phyloP scores from a whole-genome alignment of 345 rosid species.

The Eucalyptus grandis region DNA sequence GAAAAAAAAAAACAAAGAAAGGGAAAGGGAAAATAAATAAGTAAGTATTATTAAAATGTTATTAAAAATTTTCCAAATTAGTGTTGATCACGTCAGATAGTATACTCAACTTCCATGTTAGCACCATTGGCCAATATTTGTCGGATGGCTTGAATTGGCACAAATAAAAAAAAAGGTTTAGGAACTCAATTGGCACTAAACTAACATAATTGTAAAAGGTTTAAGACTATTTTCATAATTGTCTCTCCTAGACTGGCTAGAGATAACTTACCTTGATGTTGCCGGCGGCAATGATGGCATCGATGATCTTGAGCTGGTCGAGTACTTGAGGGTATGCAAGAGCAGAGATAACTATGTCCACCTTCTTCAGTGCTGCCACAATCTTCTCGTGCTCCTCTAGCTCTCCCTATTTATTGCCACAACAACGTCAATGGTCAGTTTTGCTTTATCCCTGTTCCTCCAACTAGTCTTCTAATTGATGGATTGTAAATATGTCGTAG shows the following conservation, averaged over 20 bases:
- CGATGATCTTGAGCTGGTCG: slow-evolving; percentile 23
- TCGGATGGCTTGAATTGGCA: accelerated
- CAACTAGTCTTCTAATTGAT: too few relatives aligned
- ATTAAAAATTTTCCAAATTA: too few relatives aligned
- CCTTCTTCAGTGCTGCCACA: slow-evolving; percentile 6
- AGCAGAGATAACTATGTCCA: slow-evolving; percentile 27
- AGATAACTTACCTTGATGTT: slow-evolving; percentile 25
- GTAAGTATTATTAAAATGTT: too few relatives aligned
- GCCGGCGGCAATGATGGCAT: slow-evolving; percentile 31
- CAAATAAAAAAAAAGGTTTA: too few relatives aligned
- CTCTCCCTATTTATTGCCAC: slow-evolving; percentile 8
- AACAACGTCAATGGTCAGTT: too few relatives aligned
- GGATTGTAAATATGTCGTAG: neutral
- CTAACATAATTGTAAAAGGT: too few relatives aligned
- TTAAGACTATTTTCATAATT: neutral
- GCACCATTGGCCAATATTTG: too few relatives aligned
- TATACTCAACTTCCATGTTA: accelerated
- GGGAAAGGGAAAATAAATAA: too few relatives aligned
- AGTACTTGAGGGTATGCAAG: slow-evolving; percentile 16
- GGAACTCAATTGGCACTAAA: neutral
- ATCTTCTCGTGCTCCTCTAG: slow-evolving; percentile 30
- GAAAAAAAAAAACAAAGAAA: too few relatives aligned
- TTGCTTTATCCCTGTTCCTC: neutral
- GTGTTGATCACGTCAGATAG: accelerated
- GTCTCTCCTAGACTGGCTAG: neutral